Base-by-base conservation (phyloP, 345 rosid species). In the Citropsis articulata region DNA sequence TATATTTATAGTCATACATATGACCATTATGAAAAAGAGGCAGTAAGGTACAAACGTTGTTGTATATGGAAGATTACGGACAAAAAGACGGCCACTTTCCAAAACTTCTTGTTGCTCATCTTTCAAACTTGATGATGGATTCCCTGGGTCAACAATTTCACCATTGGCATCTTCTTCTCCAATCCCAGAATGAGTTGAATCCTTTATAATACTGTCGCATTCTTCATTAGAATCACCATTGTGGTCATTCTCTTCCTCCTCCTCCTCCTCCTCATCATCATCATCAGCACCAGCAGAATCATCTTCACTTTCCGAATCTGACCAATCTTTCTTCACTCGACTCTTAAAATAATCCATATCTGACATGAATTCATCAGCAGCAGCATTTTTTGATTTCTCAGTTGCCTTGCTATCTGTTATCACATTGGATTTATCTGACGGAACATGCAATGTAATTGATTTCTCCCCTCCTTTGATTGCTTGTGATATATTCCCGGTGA, bases 321-420 rank as follows among this genome's bases (percentile, higher is more conserved):
- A 89, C 89, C 92, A 86, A 50, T 87, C 87, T 84, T 88, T 89
- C 87, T 89, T 91, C 50, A 94, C 80, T 81, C 90, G 94, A 84
- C 99, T 95, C 87, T 90, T 94, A 80, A 95, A 91, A 75, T 95
- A 95, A 72, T 95, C 99, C 88, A 86, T 83, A 86, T 94, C 97
- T 56, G 97, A 91, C 77, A 89, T 78, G 21, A 82, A 88, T 80
- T 87, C 92, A 77, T 79, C 88, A 66, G 56, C 65, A 57, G 88
- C 87, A 79, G 80, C 60, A 72, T 75, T 77, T 16, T 79, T 76
- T 2, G 72, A 64, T 71, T 76, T 72, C 73, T 91, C 80, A 67
- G 69, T 70, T 77, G 78, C 84, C 81, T 67, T 71, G 72, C 50
- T 53, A 69, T 85, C 83, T 28, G 83, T 66, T 36, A 79, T 77